phyloP scores from a whole-genome alignment of 202 grass and related monocot species.

The Schoenoplectus triqueter region DNA sequence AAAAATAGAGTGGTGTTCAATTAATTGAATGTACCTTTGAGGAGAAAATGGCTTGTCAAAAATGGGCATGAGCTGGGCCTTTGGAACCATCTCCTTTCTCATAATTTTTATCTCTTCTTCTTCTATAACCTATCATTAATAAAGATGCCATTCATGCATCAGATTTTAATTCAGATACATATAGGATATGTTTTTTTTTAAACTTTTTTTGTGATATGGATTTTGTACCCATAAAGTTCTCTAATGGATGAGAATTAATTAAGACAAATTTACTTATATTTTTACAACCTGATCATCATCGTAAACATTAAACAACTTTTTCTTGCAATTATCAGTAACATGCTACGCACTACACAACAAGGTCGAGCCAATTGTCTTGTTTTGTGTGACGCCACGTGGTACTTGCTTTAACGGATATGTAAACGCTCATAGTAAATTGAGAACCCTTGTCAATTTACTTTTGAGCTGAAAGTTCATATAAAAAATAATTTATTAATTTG shows the following conservation, averaged over 20 bases:
- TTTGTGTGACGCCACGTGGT: background rate
- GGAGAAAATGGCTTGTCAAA: constrained; percentile 93
- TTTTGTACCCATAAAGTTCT: background rate
- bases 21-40: constrained; percentile 53
- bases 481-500: background rate
- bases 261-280: too few relatives aligned
- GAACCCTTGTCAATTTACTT: background rate
- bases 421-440: background rate
- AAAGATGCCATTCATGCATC: background rate
- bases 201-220: background rate
- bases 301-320: too few relatives aligned
- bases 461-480: background rate
- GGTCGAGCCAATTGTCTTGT: background rate
- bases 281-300: too few relatives aligned
- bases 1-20: too few relatives aligned
- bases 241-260: too few relatives aligned
- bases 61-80: constrained; percentile 92
- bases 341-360: background rate
- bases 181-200: too few relatives aligned
- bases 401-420: background rate
- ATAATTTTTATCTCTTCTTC: constrained; percentile 87
- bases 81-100: constrained; percentile 97
- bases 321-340: constrained; percentile 15
- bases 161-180: background rate
- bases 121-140: constrained; percentile 61